phyloP scores from a whole-genome alignment of 2,329 filamentous ascomycete genomes.

The Emmonsia crescens region DNA sequence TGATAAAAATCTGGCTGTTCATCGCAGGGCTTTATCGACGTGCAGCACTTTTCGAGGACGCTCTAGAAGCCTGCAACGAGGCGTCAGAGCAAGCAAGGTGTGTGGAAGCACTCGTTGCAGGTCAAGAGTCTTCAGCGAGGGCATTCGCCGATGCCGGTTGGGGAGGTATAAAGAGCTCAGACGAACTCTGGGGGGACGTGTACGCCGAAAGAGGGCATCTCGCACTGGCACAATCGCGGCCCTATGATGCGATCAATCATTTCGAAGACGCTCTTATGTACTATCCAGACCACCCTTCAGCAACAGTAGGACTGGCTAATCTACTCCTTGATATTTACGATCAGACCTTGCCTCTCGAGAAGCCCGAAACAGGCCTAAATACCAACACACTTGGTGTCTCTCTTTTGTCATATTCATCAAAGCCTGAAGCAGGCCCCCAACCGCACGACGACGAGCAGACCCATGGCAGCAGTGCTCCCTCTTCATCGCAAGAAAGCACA shows the following conservation, averaged over 20 bases:
- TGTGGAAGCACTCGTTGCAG: conserved; percentile 56
- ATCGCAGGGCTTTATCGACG: conserved; percentile 81
- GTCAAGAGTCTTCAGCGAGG: conserved; percentile 51
- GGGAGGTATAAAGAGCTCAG: conserved; percentile 70
- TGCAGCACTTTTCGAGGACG: conserved; percentile 68
- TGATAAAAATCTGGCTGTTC: conserved; percentile 80
- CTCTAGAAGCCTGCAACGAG: conserved; percentile 67
- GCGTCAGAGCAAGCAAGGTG: conserved; percentile 63
- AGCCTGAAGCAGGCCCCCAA: conserved; percentile 4
- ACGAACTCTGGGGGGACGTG: conserved; percentile 76
- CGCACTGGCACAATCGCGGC: conserved; percentile 48
- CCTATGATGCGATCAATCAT: conserved; percentile 59
- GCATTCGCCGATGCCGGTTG: conserved; percentile 57
- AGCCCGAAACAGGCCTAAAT: conserved; percentile 22
- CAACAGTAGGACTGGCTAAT: conserved; percentile 71
- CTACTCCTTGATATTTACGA: conserved; percentile 78
- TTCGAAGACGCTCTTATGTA: conserved; percentile 77
- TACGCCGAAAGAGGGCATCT: conserved; percentile 66
- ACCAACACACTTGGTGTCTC: conserved; percentile 19
- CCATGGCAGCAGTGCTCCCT: background rate
- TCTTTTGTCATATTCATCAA: conserved; percentile 16
- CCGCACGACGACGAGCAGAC: background rate
- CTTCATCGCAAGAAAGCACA: conserved; percentile 32
- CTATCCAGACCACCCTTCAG: conserved; percentile 65
- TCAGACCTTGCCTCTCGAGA: conserved; percentile 34